phyloP scores from a whole-genome alignment of 768 basidiomycete species.

The Rhodotorula diobovata region DNA sequence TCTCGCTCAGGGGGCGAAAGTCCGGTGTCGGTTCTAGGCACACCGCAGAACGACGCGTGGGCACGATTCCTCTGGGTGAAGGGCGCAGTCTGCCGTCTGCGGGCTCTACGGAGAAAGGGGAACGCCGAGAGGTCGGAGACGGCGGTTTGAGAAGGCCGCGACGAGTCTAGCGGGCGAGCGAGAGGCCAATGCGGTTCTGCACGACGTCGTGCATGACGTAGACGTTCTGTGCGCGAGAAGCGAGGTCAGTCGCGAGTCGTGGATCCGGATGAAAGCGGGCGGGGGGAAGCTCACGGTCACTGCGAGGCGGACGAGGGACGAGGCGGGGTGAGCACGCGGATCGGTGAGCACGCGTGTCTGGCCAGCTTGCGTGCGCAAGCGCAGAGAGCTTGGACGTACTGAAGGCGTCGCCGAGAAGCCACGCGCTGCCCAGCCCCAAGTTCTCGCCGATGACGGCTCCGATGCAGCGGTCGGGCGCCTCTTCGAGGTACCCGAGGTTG shows the following conservation, averaged over 20 bases:
- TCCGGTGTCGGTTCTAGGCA: too few species aligned
- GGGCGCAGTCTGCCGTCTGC: neutral
- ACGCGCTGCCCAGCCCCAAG: slow-evolving; percentile 63
- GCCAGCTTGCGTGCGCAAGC: neutral
- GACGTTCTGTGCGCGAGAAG: slow-evolving; percentile 1
- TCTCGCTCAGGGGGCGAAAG: too few species aligned
- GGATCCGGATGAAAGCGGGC: too few species aligned
- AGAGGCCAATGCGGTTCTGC: slow-evolving; percentile 12
- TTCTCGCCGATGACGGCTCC: slow-evolving; percentile 61
- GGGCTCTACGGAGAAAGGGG: neutral
- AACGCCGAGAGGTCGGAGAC: too few species aligned
- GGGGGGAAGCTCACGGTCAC: slow-evolving; percentile 2
- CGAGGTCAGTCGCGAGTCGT: neutral
- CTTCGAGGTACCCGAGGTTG: slow-evolving; percentile 49
- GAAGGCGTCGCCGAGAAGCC: slow-evolving; percentile 92
- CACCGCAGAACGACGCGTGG: too few species aligned
- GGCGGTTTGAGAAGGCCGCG: neutral
- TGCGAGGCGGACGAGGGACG: neutral
- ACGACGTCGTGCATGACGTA: slow-evolving; percentile 25
- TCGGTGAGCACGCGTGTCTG: neutral
- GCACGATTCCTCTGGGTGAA: too few species aligned
- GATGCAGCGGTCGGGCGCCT: slow-evolving; percentile 17
- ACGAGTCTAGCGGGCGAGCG: neutral
- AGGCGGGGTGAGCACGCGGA: neutral
- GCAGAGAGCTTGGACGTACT: slow-evolving; percentile 49